These are phyloP conservation scores for Grigorovia humatica DNA, from an alignment of 805 yeast species.

Conservation along the genomic window DNA sequence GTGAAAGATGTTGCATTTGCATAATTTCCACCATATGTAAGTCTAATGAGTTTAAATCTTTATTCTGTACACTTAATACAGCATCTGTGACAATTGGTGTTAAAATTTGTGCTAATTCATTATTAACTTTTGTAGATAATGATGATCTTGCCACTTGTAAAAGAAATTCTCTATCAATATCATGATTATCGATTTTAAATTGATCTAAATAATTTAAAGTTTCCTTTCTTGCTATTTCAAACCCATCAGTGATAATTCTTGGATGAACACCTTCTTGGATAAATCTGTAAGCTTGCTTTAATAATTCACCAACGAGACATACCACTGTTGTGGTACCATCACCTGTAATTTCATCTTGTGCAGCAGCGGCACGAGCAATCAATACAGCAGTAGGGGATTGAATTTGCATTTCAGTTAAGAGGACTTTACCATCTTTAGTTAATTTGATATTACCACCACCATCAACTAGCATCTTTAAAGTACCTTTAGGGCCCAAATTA, in stretches of 20 bases:
- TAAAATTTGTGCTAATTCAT: slow-evolving; percentile 66
- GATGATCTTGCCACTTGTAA: slow-evolving; percentile 89
- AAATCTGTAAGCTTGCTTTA: slow-evolving; percentile 89
- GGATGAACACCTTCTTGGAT: slow-evolving; percentile 94
- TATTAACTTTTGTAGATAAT: slow-evolving; percentile 72
- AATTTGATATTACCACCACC: slow-evolving; percentile 93
- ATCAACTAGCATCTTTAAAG: slow-evolving; percentile 91
- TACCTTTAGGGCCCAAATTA: slow-evolving; percentile 94
- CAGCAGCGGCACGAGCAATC: slow-evolving; percentile 96
- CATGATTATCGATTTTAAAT: slow-evolving; percentile 42
- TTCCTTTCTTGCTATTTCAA: slow-evolving; percentile 77
- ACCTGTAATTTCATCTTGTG: slow-evolving; percentile 98
- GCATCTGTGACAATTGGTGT: slow-evolving; percentile 97
- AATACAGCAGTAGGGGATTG: slow-evolving; percentile 82
- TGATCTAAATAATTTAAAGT: slow-evolving; percentile 58
- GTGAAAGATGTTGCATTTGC: slow-evolving; percentile 92
- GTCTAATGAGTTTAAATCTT: slow-evolving; percentile 46
- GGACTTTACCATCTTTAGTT: slow-evolving; percentile 94
- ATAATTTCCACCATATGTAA: slow-evolving; percentile 96
- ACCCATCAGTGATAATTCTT: slow-evolving; percentile 87
- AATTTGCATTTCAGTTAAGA: slow-evolving; percentile 92
- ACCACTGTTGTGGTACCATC: slow-evolving; percentile 98
- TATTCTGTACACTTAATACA: slow-evolving; percentile 62
- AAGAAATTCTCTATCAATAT: slow-evolving; percentile 75
- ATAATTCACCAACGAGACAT: slow-evolving; percentile 83